phyloP scores from a whole-genome alignment of 2,329 filamentous ascomycete genomes.

The Colletotrichum echinochloae region DNA sequence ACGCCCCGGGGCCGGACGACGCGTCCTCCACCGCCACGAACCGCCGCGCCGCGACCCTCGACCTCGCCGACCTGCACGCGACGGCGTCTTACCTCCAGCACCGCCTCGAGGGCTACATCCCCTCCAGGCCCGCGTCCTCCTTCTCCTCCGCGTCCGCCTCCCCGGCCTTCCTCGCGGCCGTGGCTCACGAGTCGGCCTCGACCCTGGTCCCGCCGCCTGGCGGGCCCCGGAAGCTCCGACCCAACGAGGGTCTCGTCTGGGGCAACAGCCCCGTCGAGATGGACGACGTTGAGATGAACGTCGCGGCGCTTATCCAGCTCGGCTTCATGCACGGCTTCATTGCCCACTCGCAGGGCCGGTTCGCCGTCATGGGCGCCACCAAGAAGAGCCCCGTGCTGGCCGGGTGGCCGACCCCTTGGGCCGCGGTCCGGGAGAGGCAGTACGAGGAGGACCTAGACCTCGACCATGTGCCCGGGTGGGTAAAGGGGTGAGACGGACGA shows the following conservation, averaged over 20 bases:
- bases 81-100: conserved; percentile 75
- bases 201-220: conserved; percentile 62
- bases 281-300: conserved; percentile 79
- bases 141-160: conserved; percentile 49
- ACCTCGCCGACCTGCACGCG: conserved; percentile 75
- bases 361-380: conserved; percentile 83
- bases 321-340: conserved; percentile 87
- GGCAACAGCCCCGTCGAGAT: conserved; percentile 71
- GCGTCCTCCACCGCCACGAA: conserved; percentile 43
- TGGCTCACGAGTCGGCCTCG: conserved; percentile 59
- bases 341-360: conserved; percentile 79
- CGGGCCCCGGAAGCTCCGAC: conserved; percentile 61
- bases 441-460: conserved; percentile 70
- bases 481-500: conserved; percentile 56
- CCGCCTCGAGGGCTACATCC: conserved; percentile 69
- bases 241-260: conserved; percentile 71
- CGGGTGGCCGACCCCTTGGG: conserved; percentile 82
- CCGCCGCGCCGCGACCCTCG: conserved; percentile 78
- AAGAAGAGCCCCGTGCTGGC: conserved; percentile 72
- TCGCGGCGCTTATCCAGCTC: conserved; percentile 82
- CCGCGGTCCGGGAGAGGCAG: conserved; percentile 72
- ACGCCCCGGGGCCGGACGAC: conserved; percentile 71
- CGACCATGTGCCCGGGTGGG: conserved; percentile 81
- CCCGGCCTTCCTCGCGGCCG: conserved; percentile 63
- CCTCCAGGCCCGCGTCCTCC: conserved; percentile 52